phyloP scores from a whole-genome alignment of 306 rosid genomes.

The Hippophae gyantsensis region DNA sequence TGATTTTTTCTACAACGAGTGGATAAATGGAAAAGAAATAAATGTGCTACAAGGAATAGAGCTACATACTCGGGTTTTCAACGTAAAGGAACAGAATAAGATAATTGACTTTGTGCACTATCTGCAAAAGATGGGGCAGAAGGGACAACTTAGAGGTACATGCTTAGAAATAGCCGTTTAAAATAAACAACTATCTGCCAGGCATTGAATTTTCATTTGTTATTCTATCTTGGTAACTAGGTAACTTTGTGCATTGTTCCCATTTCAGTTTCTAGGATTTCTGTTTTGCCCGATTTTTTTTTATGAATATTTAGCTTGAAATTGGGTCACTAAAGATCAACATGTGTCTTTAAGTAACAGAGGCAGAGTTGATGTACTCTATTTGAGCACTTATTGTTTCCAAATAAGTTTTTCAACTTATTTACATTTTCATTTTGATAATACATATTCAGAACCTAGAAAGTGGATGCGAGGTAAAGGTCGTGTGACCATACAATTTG shows the following conservation, averaged over 20 bases:
- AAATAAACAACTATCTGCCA: too few species aligned
- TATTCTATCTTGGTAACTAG: constrained; percentile 2
- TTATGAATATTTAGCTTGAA: too few species aligned
- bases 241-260: not conserved
- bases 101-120: constrained; percentile 29
- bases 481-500: constrained; percentile 83
- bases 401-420: too few species aligned
- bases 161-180: not conserved
- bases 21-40: constrained; percentile 13
- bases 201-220: too few species aligned
- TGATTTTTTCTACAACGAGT: constrained; percentile 23
- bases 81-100: constrained; percentile 30
- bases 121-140: constrained; percentile 34
- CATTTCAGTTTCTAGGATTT: too few species aligned
- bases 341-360: too few species aligned
- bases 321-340: too few species aligned
- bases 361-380: too few species aligned
- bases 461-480: constrained; percentile 99
- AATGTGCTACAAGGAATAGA: constrained; percentile 43
- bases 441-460: constrained; percentile 68
- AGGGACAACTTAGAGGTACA: constrained; percentile 38
- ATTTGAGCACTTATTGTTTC: too few species aligned
- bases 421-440: too few species aligned
- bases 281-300: too few species aligned
- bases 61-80: constrained; percentile 42